Evolutionary conservation across 78 protist genomes (phyloP).

Genomic region (Dictyostelium discoideum): DNA sequence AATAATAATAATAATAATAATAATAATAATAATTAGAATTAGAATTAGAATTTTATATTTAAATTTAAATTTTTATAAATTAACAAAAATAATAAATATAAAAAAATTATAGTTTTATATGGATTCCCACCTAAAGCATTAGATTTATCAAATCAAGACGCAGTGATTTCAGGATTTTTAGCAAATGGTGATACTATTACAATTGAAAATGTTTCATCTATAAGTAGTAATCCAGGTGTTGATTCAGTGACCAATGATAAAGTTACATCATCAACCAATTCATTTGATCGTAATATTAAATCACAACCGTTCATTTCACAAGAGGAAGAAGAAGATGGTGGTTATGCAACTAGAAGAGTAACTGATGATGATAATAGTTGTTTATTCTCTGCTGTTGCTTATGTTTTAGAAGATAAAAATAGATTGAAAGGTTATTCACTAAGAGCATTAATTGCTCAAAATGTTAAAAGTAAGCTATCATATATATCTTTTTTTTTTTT

Average conservation of each 20-base stretch:
- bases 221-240: background rate
- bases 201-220: constrained; percentile 18
- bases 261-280: background rate
- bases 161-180: background rate
- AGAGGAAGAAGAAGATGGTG: constrained; percentile 4
- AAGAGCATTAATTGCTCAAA: constrained; percentile 37
- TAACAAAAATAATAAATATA: background rate
- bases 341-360: constrained; percentile 36
- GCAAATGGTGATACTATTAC: constrained; percentile 59
- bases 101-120: constrained; percentile 19
- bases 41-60: too few relatives aligned
- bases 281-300: background rate
- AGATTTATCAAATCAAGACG: constrained; percentile 3
- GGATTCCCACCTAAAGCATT: constrained; percentile 66
- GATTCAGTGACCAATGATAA: background rate
- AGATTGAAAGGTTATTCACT: constrained; percentile 25
- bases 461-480: constrained; percentile 27
- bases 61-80: background rate
- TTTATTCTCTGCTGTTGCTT: constrained; percentile 69
- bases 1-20: too few relatives aligned
- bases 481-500: too few relatives aligned
- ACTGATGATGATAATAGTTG: constrained; percentile 79
- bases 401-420: constrained; percentile 63
- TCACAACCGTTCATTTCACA: background rate
- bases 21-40: too few relatives aligned